Conservation (phyloP, 2,329 filamentous ascomycete genomes). For the Fusarium graminum region DNA sequence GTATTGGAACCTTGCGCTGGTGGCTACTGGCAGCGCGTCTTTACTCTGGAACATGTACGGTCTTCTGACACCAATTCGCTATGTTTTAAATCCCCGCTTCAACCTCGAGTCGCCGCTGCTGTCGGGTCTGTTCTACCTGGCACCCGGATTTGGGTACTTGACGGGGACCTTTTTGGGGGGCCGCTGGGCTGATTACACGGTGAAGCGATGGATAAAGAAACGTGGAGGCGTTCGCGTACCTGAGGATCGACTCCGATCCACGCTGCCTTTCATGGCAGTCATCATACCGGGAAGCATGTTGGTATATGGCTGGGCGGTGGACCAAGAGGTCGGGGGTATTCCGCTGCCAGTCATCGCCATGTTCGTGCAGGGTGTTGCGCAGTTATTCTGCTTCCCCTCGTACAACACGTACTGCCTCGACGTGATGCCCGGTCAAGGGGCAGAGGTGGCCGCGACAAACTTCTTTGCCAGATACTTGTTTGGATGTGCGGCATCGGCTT, state of each 20-base stretch:
- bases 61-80: conserved; percentile 75
- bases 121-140: conserved; percentile 79
- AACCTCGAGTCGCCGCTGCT: conserved; percentile 74
- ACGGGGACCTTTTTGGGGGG: conserved; percentile 79
- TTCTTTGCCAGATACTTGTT: conserved; percentile 84
- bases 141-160: conserved; percentile 78
- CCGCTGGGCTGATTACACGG: conserved; percentile 75
- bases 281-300: conserved; percentile 74
- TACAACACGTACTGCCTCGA: conserved; percentile 87
- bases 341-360: conserved; percentile 77
- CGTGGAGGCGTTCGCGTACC: conserved; percentile 71
- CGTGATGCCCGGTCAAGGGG: conserved; percentile 76
- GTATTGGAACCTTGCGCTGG: conserved; percentile 76
- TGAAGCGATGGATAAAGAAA: conserved; percentile 73
- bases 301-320: conserved; percentile 68
- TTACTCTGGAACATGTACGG: conserved; percentile 80
- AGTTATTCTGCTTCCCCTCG: conserved; percentile 81
- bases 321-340: conserved; percentile 64
- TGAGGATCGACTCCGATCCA: conserved; percentile 75
- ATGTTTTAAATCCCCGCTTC: conserved; percentile 81
- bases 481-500: conserved; percentile 76
- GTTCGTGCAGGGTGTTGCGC: conserved; percentile 79
- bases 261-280: conserved; percentile 67
- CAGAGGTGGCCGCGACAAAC: conserved; percentile 84
- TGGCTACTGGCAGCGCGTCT: conserved; percentile 68